These are phyloP conservation scores for Biancaea sappan DNA, from an alignment of 306 rosid genomes.

Conservation along the genomic window DNA sequence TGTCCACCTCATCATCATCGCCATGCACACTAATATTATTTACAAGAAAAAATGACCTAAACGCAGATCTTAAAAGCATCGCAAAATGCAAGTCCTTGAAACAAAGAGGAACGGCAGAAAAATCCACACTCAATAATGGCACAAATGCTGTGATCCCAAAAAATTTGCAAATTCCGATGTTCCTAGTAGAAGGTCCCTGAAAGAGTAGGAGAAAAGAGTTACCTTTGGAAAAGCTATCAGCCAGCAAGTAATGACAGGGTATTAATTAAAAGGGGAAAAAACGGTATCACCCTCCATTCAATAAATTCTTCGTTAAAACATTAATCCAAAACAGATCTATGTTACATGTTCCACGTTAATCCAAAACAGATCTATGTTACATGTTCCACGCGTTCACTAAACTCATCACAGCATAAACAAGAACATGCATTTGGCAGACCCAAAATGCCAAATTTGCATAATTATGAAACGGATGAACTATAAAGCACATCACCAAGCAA, in stretches of 20 bases:
- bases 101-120: conserved; percentile 71
- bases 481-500: not conserved
- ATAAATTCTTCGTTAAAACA: not conserved
- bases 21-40: conserved; percentile 31
- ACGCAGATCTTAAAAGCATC: conserved; percentile 41
- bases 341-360: not conserved
- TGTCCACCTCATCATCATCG: conserved; percentile 35
- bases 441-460: not conserved
- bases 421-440: not conserved
- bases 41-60: conserved; percentile 35
- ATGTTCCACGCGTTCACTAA: not conserved
- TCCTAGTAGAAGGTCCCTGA: conserved; percentile 55
- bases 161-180: conserved; percentile 56
- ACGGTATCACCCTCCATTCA: not conserved
- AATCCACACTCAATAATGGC: conserved; percentile 69
- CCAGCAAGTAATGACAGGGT: not conserved
- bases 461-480: not conserved
- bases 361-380: not conserved
- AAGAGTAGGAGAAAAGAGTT: conserved; percentile 1
- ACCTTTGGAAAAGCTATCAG: not conserved
- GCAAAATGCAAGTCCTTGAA: conserved; percentile 53
- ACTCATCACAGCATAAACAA: not conserved
- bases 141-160: conserved; percentile 43
- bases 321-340: not conserved
- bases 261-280: not conserved